Percentiles rank a stretch among this genome's conserved stretches.
Evolutionary conservation across 768 basidiomycete species (phyloP).

Genomic region (Rossbeevera mucosa): DNA sequence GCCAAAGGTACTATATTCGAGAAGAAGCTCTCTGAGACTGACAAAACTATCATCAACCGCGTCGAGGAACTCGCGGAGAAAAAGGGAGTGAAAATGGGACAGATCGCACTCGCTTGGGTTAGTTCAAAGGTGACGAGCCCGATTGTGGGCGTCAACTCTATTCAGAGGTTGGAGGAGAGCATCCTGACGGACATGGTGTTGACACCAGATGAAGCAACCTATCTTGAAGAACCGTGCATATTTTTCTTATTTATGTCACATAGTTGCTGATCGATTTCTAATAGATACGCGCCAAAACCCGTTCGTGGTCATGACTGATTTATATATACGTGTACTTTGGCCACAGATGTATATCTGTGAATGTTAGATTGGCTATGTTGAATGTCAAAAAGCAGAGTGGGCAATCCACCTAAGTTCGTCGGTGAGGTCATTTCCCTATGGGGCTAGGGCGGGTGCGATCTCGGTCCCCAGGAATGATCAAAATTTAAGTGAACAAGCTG

Average conservation of each 20-base stretch:
- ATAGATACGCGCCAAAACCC: conserved; percentile 19
- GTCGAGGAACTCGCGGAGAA: conserved; percentile 41
- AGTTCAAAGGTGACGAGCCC: conserved; percentile 39
- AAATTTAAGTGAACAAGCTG: too few relatives aligned
- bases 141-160: conserved; percentile 39
- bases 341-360: neutral
- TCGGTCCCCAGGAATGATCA: too few relatives aligned
- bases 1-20: conserved; percentile 28
- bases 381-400: neutral
- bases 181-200: conserved; percentile 25
- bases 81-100: conserved; percentile 39
- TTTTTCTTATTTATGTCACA: neutral
- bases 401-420: too few relatives aligned
- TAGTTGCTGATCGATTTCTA: neutral
- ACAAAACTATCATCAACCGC: conserved; percentile 35
- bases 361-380: neutral
- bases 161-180: conserved; percentile 29
- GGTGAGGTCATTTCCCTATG: too few relatives aligned
- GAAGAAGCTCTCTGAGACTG: conserved; percentile 27
- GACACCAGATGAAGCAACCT: conserved; percentile 25
- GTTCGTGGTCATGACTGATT: conserved; percentile 16
- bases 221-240: conserved; percentile 27
- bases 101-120: conserved; percentile 45
- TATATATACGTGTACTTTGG: neutral
- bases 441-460: too few relatives aligned